These are phyloP conservation scores for Brachypodium distachyon DNA, from an alignment of 202 grass and related monocot genomes.

Conservation along the genomic window DNA sequence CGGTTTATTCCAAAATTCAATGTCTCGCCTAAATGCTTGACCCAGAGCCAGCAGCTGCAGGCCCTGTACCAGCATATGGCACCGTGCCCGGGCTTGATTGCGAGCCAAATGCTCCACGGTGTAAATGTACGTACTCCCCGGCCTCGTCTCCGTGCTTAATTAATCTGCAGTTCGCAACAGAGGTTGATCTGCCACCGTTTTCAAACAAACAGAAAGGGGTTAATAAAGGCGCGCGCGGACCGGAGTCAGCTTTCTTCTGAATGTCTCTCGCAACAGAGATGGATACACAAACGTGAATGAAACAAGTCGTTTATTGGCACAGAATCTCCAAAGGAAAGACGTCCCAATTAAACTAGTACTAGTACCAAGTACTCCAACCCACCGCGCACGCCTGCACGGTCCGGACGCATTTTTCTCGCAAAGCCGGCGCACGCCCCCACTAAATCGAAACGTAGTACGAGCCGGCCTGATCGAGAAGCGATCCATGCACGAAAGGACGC, in stretches of 20 bases:
- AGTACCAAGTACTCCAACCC: constrained; percentile 4
- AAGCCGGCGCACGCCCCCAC: not conserved
- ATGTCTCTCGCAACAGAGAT: not conserved
- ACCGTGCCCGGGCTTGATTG: not conserved
- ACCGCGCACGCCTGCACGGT: no score
- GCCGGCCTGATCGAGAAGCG: no score
- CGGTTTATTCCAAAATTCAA: constrained; percentile 10
- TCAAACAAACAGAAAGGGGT: not conserved
- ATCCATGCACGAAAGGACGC: not conserved
- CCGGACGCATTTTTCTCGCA: not conserved
- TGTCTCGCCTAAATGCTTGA: constrained; percentile 13
- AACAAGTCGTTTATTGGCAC: no score
- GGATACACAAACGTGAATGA: no score
- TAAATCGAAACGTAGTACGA: not conserved
- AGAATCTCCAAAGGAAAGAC: no score
- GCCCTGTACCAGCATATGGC: not conserved
- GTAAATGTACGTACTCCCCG: not conserved
- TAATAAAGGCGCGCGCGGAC: not conserved
- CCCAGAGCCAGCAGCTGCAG: not conserved
- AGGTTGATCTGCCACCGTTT: not conserved
- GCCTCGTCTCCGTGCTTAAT: not conserved
- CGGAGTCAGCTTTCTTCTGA: not conserved
- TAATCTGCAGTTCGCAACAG: not conserved
- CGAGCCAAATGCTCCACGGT: not conserved
- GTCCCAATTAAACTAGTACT: no score